Conservation (phyloP, 2,329 filamentous ascomycete genomes). For the Aspergillus sp. region DNA sequence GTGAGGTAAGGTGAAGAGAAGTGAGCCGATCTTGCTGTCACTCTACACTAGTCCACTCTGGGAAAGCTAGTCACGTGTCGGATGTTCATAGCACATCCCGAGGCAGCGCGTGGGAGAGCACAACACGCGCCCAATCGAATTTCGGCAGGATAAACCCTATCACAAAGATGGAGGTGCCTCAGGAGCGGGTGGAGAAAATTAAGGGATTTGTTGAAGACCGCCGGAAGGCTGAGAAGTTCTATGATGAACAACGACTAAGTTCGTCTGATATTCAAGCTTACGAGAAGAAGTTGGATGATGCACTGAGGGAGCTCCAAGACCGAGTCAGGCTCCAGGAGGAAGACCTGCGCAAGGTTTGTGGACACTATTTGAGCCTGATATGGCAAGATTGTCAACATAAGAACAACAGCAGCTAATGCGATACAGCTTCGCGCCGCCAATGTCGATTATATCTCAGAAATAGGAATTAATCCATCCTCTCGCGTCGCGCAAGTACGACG, state of each 20-base stretch:
- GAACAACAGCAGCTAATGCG: constrained; percentile 14
- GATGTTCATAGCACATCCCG: not conserved
- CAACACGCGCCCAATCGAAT: not conserved
- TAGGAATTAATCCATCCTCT: constrained; percentile 26
- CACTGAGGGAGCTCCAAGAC: constrained; percentile 65
- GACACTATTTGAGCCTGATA: too few species aligned
- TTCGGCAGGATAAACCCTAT: not conserved
- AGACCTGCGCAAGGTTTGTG: constrained; percentile 46
- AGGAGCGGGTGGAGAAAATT: constrained; percentile 34
- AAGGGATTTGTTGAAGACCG: constrained; percentile 36
- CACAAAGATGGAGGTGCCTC: constrained; percentile 29
- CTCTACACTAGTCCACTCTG: constrained; percentile 24
- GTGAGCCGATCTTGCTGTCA: constrained; percentile 18
- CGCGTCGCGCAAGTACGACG: constrained; percentile 49
- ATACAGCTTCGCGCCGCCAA: constrained; percentile 34
- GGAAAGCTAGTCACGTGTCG: constrained; percentile 19
- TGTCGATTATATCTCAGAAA: constrained; percentile 30
- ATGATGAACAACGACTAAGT: constrained; percentile 28
- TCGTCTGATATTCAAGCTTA: constrained; percentile 33
- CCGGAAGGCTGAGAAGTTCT: constrained; percentile 34
- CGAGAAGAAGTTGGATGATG: constrained; percentile 57
- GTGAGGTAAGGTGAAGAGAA: constrained; percentile 22
- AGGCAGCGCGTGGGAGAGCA: constrained; percentile 2
- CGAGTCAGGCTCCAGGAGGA: constrained; percentile 49
- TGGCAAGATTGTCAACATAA: not conserved